These are phyloP conservation scores for Cercospora sp. DNA, from an alignment of 2,329 filamentous ascomycete species.

Conservation along the genomic window DNA sequence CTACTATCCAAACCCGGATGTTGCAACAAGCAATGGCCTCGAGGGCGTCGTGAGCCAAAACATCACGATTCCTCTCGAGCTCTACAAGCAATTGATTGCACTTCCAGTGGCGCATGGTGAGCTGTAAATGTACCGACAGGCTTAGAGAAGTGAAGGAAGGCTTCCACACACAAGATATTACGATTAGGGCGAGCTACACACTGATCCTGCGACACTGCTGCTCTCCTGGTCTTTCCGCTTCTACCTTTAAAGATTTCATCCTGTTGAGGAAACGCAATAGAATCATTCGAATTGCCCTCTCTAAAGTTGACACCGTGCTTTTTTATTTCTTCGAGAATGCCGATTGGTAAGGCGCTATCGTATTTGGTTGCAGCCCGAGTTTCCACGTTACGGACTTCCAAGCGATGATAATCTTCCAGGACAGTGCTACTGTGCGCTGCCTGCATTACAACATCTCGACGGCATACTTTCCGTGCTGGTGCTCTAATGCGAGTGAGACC, in stretches of 20 bases:
- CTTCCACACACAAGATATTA: neutral
- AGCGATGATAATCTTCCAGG: neutral
- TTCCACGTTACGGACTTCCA: neutral
- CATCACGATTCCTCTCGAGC: conserved; percentile 22
- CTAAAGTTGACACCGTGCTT: neutral
- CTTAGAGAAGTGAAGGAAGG: neutral
- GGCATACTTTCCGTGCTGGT: neutral
- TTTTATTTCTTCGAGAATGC: neutral
- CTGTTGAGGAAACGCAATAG: neutral
- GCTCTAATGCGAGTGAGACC: neutral
- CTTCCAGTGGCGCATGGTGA: conserved; percentile 10
- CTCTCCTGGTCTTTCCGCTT: neutral
- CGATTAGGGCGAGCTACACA: neutral
- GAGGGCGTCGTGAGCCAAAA: conserved; percentile 17
- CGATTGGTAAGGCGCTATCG: neutral
- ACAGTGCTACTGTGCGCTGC: neutral
- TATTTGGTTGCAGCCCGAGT: neutral
- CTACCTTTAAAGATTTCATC: neutral
- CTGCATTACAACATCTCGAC: neutral
- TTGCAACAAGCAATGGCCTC: conserved; percentile 24
- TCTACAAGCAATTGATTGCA: conserved; percentile 25
- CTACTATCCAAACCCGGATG: conserved; percentile 59
- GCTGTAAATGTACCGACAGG: neutral
- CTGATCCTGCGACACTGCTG: neutral
- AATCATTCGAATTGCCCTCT: neutral